Conservation (phyloP, 495 filamentous ascomycete species). For the Penicillium psychrofluorescens region DNA sequence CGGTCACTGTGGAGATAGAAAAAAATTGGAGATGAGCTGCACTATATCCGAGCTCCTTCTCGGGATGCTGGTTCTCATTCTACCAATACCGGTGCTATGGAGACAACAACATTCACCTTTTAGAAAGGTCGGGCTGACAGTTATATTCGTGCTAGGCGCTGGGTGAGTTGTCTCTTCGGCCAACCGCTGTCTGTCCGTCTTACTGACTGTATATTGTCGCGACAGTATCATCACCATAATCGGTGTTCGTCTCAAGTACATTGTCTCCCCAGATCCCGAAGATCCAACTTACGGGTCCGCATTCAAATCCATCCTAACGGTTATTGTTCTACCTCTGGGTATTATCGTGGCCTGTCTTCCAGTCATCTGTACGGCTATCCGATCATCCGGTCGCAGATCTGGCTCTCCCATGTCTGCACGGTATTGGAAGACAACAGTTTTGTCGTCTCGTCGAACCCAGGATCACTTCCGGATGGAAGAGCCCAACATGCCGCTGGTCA, state of each 20-base stretch:
- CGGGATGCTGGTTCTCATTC: no score
- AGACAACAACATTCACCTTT: constrained; percentile 2
- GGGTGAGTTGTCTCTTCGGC: constrained; percentile 1
- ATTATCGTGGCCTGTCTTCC: constrained; percentile 16
- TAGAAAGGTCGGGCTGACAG: constrained; percentile 2
- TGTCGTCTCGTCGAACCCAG: not conserved
- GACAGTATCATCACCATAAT: constrained; percentile 9
- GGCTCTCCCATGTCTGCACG: not conserved
- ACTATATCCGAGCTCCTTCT: no score
- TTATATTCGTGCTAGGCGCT: constrained; percentile 7
- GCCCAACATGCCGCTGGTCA: constrained; percentile 15
- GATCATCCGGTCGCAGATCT: not conserved
- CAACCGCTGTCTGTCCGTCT: no score
- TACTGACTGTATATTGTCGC: no score
- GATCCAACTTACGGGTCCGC: constrained; percentile 10
- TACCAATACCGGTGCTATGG: constrained; percentile 1
- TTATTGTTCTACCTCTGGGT: constrained; percentile 5
- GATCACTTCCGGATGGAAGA: constrained; percentile 5
- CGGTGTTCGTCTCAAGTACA: constrained; percentile 7
- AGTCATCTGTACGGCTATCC: not conserved
- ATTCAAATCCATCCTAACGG: constrained; percentile 11
- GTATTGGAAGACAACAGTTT: constrained; percentile 11
- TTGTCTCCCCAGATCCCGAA: constrained; percentile 1
- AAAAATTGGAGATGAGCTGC: no score
- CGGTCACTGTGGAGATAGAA: no score